Percentiles rank a stretch among this genome's conserved stretches.
These are phyloP conservation scores for Tylopilus plumbeoviolaceoides DNA, from an alignment of 768 basidiomycete genomes.

Conservation along the genomic window DNA sequence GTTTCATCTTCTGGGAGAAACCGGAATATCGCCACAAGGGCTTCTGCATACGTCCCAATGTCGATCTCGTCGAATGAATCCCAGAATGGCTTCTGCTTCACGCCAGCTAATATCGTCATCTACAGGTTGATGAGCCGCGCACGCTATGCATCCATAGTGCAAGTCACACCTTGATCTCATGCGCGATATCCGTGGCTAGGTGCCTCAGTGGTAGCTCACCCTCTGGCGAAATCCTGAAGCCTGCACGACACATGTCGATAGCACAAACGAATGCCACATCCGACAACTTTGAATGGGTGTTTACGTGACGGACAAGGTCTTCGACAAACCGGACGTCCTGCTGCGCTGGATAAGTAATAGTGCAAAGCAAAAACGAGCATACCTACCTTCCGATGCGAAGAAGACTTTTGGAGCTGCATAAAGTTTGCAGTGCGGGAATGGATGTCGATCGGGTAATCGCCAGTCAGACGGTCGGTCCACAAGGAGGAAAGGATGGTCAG, in stretches of 20 bases:
- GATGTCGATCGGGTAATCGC: slow-evolving; percentile 46
- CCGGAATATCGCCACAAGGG: slow-evolving; percentile 67
- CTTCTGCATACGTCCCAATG: slow-evolving; percentile 71
- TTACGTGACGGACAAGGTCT: slow-evolving; percentile 56
- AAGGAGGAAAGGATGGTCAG: slow-evolving; percentile 70
- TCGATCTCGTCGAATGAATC: slow-evolving; percentile 68
- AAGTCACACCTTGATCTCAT: slow-evolving; percentile 66
- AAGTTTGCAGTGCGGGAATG: slow-evolving; percentile 31
- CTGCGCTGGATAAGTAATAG: slow-evolving; percentile 1
- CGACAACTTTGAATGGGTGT: slow-evolving; percentile 50
- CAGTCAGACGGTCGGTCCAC: slow-evolving; percentile 66
- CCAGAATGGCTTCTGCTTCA: slow-evolving; percentile 62
- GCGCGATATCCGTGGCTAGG: slow-evolving; percentile 68
- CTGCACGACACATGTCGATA: slow-evolving; percentile 72
- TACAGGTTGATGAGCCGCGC: slow-evolving; percentile 8
- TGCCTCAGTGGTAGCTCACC: slow-evolving; percentile 61
- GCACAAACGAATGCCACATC: slow-evolving; percentile 70
- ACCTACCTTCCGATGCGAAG: slow-evolving; percentile 30
- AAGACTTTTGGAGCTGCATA: slow-evolving; percentile 27
- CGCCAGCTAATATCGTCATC: slow-evolving; percentile 23
- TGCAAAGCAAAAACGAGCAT: not conserved
- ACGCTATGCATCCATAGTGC: slow-evolving; percentile 17
- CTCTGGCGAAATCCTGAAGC: slow-evolving; percentile 49
- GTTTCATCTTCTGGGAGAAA: slow-evolving; percentile 64
- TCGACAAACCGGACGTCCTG: slow-evolving; percentile 58